A percentile compares a stretch with the other conserved stretches of the same genome.
Conservation (phyloP, 2,329 filamentous ascomycete species). For the Acephala macrosclerotiorum region DNA sequence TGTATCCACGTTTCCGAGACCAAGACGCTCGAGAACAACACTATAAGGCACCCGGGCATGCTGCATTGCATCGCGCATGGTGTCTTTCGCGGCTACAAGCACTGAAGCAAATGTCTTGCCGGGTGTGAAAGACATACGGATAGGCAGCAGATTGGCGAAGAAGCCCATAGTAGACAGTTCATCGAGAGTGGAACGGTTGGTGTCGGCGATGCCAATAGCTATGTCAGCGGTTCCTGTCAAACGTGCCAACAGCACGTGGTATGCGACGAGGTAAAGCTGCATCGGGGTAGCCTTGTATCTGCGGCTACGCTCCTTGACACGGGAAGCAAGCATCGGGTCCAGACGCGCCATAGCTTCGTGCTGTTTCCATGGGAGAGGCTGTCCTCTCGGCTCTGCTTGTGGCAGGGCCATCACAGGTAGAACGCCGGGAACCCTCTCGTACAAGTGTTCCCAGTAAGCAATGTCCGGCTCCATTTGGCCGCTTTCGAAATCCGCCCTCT, state of each 20-base stretch:
- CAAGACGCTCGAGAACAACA: background rate
- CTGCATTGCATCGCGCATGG: background rate
- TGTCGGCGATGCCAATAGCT: conserved; percentile 5
- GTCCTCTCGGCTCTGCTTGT: conserved; percentile 2
- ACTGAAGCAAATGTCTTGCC: background rate
- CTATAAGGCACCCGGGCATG: background rate
- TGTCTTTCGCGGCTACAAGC: background rate
- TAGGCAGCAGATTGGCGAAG: conserved; percentile 1
- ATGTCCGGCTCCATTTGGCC: conserved; percentile 11
- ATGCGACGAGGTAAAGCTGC: conserved; percentile 10
- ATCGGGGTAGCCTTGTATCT: conserved; percentile 9
- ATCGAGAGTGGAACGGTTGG: conserved; percentile 3
- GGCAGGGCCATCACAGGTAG: conserved; percentile 7
- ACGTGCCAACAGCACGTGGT: conserved; percentile 5
- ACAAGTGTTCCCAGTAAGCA: background rate
- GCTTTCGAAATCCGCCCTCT: conserved; percentile 1
- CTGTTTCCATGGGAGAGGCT: conserved; percentile 4
- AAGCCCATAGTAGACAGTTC: conserved; percentile 11
- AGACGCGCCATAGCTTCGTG: background rate
- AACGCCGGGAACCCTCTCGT: background rate
- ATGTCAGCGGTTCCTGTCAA: conserved; percentile 3
- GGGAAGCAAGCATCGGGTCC: background rate
- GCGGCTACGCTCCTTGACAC: conserved; percentile 5
- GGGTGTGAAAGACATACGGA: background rate
- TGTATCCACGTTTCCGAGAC: background rate